Percentiles rank a stretch among this genome's conserved stretches.
phyloP scores from a whole-genome alignment of 768 basidiomycete species.

The Auriscalpium vulgare region DNA sequence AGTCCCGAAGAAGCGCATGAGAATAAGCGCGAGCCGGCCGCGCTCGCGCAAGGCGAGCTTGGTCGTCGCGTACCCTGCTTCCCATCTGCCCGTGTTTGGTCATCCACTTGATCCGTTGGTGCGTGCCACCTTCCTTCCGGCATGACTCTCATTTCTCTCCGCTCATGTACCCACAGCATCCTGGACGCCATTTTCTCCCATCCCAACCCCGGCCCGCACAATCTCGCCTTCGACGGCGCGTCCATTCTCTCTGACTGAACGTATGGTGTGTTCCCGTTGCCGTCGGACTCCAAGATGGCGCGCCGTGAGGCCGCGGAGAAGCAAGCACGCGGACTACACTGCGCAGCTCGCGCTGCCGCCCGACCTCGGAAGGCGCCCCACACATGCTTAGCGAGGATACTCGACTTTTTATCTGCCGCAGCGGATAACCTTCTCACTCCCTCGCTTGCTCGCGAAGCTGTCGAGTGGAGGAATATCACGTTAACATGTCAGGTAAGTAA shows the following conservation, averaged over 20 bases:
- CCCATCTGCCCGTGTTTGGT: constrained; percentile 18
- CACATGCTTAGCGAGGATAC: constrained; percentile 25
- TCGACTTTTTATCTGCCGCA: no score
- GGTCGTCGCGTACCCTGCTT: no score
- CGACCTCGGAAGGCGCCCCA: no score
- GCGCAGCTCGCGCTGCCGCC: constrained; percentile 25
- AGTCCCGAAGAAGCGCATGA: no score
- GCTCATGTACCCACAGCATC: constrained; percentile 38
- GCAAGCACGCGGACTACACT: constrained; percentile 34
- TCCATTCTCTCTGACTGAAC: constrained; percentile 40
- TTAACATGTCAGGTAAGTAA: no score
- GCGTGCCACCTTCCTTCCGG: constrained; percentile 17
- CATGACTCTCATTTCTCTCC: background rate
- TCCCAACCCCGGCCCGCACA: constrained; percentile 43
- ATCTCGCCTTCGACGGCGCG: constrained; percentile 39
- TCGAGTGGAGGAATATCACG: no score
- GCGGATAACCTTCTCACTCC: no score
- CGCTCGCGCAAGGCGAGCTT: no score
- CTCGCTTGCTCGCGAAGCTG: no score
- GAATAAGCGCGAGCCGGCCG: no score
- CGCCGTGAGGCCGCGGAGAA: constrained; percentile 9
- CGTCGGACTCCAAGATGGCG: constrained; percentile 34
- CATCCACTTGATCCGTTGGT: constrained; percentile 74
- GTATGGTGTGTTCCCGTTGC: constrained; percentile 21
- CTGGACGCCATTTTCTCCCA: constrained; percentile 68